phyloP scores from a whole-genome alignment of 179 eudicot species.

The Spinacia oleracea region DNA sequence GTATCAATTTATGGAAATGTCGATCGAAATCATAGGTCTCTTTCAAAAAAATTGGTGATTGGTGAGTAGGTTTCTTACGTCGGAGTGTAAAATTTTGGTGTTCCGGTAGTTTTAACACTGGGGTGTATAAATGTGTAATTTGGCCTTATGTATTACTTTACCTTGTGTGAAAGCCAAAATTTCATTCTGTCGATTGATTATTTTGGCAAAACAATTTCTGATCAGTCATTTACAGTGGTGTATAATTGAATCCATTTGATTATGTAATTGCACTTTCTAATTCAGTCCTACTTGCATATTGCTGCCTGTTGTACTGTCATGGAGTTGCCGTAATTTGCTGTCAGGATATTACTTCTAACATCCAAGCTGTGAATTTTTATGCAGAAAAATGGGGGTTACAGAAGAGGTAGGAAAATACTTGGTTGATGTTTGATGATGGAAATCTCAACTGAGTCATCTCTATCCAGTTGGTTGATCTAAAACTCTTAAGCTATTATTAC shows the following conservation, averaged over 20 bases:
- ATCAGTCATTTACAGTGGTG: neutral
- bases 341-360: neutral
- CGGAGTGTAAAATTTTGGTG: conserved; percentile 16
- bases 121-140: conserved; percentile 20
- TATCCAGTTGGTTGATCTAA: neutral
- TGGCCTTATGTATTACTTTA: conserved; percentile 19
- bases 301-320: neutral
- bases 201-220: neutral
- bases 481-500: conserved; percentile 1
- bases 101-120: conserved; percentile 4
- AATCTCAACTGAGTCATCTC: neutral
- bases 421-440: neutral
- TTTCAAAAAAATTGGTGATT: conserved; percentile 22
- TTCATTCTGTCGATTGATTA: neutral
- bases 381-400: neutral
- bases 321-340: neutral
- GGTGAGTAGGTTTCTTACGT: conserved; percentile 5
- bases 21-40: conserved; percentile 24
- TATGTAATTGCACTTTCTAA: neutral
- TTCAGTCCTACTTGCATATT: neutral
- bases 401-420: neutral
- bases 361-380: neutral
- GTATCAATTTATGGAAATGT: conserved; percentile 15
- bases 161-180: conserved; percentile 12
- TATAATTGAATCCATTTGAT: neutral